A percentile compares a stretch with the other conserved stretches of the same genome.
Conservation (phyloP, 164 flowering plant species). For the Euptelea pleiosperma region DNA sequence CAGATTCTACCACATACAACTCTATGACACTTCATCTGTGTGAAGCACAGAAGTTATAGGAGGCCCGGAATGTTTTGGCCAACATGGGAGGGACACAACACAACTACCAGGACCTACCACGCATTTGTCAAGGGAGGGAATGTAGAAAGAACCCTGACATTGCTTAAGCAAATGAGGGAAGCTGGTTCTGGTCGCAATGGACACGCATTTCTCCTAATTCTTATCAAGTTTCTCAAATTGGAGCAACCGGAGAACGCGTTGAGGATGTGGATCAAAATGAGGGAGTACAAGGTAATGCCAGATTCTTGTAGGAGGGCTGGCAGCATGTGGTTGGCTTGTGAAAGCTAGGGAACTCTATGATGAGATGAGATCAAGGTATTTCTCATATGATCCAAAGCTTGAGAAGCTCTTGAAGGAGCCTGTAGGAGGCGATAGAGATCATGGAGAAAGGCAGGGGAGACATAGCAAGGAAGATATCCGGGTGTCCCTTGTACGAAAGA, state of each 20-base stretch:
- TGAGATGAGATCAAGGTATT: conserved; percentile 63
- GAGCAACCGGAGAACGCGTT: conserved; percentile 57
- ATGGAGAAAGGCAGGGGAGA: conserved; percentile 13
- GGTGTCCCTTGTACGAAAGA: conserved; percentile 10
- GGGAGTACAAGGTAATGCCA: conserved; percentile 39
- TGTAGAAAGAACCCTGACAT: conserved; percentile 47
- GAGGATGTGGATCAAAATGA: conserved; percentile 67
- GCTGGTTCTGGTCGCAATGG: conserved; percentile 49
- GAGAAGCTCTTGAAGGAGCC: conserved; percentile 47
- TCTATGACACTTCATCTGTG: conserved; percentile 73
- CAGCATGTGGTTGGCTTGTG: conserved; percentile 39
- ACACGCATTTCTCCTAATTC: conserved; percentile 52
- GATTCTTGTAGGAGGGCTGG: conserved; percentile 58
- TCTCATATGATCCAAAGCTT: conserved; percentile 62
- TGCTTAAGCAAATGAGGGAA: conserved; percentile 56
- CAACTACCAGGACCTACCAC: conserved; percentile 64
- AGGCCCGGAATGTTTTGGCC: conserved; percentile 51
- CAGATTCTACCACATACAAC: conserved; percentile 60
- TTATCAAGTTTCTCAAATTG: conserved; percentile 43
- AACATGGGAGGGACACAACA: conserved; percentile 56
- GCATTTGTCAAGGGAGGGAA: conserved; percentile 47
- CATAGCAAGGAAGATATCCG: conserved; percentile 11
- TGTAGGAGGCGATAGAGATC: conserved; percentile 11
- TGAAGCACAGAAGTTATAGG: conserved; percentile 52
- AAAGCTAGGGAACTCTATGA: conserved; percentile 60